phyloP scores from a whole-genome alignment of 2,329 filamentous ascomycete species.

The Botrytis medusae region DNA sequence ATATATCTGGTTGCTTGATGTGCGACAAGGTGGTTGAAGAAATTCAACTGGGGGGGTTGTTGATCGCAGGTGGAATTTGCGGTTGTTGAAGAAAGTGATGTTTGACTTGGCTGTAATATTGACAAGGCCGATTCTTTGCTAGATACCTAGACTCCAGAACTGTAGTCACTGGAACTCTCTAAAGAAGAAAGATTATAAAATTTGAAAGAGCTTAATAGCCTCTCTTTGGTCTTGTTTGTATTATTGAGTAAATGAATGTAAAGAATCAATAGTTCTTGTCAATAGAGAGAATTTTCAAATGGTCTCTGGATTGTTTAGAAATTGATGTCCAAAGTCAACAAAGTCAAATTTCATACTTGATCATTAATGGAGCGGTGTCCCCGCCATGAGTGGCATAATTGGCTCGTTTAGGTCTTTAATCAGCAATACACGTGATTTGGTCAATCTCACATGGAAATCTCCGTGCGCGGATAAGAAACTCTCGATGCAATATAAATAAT shows the following conservation, averaged over 20 bases:
- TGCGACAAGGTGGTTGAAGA: slow-evolving; percentile 10
- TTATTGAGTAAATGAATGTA: slow-evolving; percentile 30
- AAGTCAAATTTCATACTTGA: background rate
- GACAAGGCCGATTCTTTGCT: background rate
- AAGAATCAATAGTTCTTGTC: slow-evolving; percentile 26
- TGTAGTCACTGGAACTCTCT: background rate
- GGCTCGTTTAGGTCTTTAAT: background rate
- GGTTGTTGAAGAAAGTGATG: slow-evolving; percentile 19
- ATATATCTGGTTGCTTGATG: background rate
- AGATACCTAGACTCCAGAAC: background rate
- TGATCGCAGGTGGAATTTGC: slow-evolving; percentile 17
- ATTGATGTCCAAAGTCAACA: slow-evolving; percentile 21
- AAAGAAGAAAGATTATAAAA: slow-evolving; percentile 6
- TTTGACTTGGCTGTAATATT: slow-evolving; percentile 16
- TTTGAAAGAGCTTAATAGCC: background rate
- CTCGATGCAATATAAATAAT: background rate
- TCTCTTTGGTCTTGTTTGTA: background rate
- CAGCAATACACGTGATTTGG: background rate
- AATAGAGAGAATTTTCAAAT: slow-evolving; percentile 11
- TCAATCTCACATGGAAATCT: slow-evolving; percentile 12
- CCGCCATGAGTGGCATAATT: background rate
- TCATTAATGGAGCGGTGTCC: slow-evolving; percentile 11
- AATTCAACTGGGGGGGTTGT: slow-evolving; percentile 1
- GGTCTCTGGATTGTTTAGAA: slow-evolving; percentile 8
- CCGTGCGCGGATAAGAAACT: background rate